Base-by-base conservation (phyloP, 2,329 filamentous ascomycete species). In the Elsinoe arachidis region DNA sequence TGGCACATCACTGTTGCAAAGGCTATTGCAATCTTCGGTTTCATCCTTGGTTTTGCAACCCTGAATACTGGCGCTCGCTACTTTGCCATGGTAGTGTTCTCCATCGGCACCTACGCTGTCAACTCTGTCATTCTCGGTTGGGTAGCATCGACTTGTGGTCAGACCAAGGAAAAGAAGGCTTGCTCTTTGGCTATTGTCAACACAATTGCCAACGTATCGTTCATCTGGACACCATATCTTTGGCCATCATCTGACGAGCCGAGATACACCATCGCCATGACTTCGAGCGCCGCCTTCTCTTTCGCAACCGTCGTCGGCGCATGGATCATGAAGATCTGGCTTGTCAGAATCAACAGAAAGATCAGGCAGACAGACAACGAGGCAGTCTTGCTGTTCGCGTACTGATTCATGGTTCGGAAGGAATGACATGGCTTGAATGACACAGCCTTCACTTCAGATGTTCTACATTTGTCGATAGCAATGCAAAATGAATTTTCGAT, bases 191-290 rank as follows among this genome's bases (percentile, higher is more conserved):
- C 74, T 10, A 76, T 79, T 65, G 77, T 76, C 4, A 79, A 77
- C 21, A 76, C 76, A 1, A 71, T 75, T 21, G 74, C 73, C 21
- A 76, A 75, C 61, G 74, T 75, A 12, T 73, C 72, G 1, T 78
- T 77, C 62, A 75, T 79, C 44, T 79, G 77, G 62, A 75, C 75
- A n/a, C 74, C 76, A 1, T 78, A 78, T 60, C 66, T 79, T 2
- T 79, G 76, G 75, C 75, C 75, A 3, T 71, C 72, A 19, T 71
- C 60, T 7, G 75, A 78, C 56, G 68, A 65, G 35, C 77, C 77
- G 0, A 68, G 74, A 19, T 79, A 78, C 59, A 69, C 67, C 1
- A 73, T 71, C 12, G 74, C 73, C 3, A 76, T 78, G 52, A 72
- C 70, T 0, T 73, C 75, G 12, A 74, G 73, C 4, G 74, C 75